Base-by-base conservation (phyloP, 176 grass and related monocot species). In the Tillandsia fasciculata region DNA sequence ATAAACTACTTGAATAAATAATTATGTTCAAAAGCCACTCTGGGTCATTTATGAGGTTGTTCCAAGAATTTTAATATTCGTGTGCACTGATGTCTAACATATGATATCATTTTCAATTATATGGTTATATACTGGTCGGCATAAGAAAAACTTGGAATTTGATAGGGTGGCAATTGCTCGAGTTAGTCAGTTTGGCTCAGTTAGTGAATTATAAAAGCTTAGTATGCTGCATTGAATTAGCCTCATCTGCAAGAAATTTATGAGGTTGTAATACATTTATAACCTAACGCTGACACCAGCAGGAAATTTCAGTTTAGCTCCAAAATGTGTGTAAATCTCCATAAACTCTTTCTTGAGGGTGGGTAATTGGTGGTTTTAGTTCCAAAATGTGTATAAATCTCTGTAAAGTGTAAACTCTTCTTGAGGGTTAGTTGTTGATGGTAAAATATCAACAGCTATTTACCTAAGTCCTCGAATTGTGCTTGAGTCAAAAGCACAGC, bases 401-500 rank as follows among this genome's bases (percentile, higher is more conserved):
- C 29, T 48, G 18, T n/a, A 59, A 0, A 28, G 24, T 24, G 24
- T 24, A 24, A 52, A 15, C 49, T 49, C 28, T 11, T 9, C 23
- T 26, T 12, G 64, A 65, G 28, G 1, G 14, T 20, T 49, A 49
- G 33, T 42, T 42, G 33, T 42, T 70, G 76, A 3, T 11, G 67
- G 10, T 26, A 2, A 67, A 12, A 49, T 50, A 20, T 14, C 27
- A 52, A 2, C 24, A 18, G 63, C 67, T 6, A 66, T 42, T 79
- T 76, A 96, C 92, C 88, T 70, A 96, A 81, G 70, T 92, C 86
- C 65, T 86, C 73, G 68, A 96, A 89, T 33, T 96, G 92, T 33
- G 85, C 88, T 47, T 77, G 84, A n/a, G 86, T 89, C 63, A 96
- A 81, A 49, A 96, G 71, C 24, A 96, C 88, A 12, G 88, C 86